Base-by-base conservation (phyloP, 257 asterid species). In the Coffea canephora region DNA sequence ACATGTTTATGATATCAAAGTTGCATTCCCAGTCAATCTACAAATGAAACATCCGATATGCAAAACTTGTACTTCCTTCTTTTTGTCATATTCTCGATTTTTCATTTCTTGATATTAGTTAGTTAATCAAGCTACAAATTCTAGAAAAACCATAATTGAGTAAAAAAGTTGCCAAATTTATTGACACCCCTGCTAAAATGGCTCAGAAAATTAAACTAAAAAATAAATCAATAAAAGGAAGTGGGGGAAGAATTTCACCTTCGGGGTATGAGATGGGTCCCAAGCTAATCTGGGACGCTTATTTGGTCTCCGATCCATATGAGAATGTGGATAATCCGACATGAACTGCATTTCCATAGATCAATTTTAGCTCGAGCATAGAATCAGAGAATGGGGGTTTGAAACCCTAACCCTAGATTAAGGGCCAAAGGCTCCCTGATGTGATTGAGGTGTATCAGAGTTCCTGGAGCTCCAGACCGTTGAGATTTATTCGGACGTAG, bases 271-370 rank as follows among this genome's bases (percentile, higher is more conserved):
- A 66, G 87, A 80, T 18, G 79, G 76, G 82, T 88, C 86, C 87
- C 91, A 88, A 76, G 86, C 85, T 76, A 88, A 74, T 72, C 87
- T 84, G 39, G 89, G 84, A 23, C 91, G 88, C 76, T 88, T 88
- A 69, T 75, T 84, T 50, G 91, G 91, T 36, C 89, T 85, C 1
- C 88, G 88, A 85, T 88, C 89, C 85, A 79, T 86, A 23, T 86
- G 82, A n/a, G 86, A 57, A 76, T 82, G 69, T 5, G 87, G 45
- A 68, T 80, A 68, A 27, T 86, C 89, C 31, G 80, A 57, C 70
- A 80, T 43, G 73, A 69, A 85, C 64, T 86, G 85, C 87, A 84
- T 84, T 48, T 84, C 85, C 81, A 82, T 83, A 68, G 77, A 78
- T 61, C 80, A 75, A 82, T 61, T 50, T 68, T 36, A 27, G 66